phyloP scores from a whole-genome alignment of 2,329 filamentous ascomycete genomes.

The Arthrinium phaeospermum region DNA sequence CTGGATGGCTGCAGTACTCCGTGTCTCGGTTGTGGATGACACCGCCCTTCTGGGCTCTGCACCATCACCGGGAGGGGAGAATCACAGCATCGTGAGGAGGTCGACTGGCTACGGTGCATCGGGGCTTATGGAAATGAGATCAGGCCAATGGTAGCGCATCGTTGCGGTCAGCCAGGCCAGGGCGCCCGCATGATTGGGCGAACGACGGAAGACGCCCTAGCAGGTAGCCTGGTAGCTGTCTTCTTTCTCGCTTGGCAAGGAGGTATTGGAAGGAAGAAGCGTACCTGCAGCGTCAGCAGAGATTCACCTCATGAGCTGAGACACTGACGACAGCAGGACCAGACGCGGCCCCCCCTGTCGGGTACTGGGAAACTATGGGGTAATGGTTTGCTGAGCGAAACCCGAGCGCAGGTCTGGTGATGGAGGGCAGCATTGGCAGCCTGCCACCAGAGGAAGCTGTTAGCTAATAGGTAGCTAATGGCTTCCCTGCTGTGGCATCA shows the following conservation, averaged over 20 bases:
- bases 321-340: slow-evolving; percentile 1
- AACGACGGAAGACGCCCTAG: neutral
- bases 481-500: slow-evolving; percentile 21
- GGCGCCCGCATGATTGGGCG: neutral
- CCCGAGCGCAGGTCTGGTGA: slow-evolving; percentile 22
- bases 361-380: slow-evolving; percentile 20
- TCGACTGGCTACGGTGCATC: slow-evolving; percentile 5
- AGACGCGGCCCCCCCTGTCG: neutral
- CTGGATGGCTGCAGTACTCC: neutral
- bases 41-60: slow-evolving; percentile 3
- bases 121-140: neutral
- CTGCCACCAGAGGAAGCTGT: slow-evolving; percentile 3
- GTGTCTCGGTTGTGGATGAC: slow-evolving; percentile 1
- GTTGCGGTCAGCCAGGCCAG: slow-evolving; percentile 10
- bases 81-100: slow-evolving; percentile 12
- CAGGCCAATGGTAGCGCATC: slow-evolving; percentile 2
- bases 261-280: neutral
- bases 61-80: neutral
- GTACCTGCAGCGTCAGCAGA: slow-evolving; percentile 15
- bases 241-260: neutral
- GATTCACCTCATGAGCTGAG: neutral
- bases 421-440: neutral
- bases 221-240: neutral
- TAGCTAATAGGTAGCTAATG: slow-evolving; percentile 26
- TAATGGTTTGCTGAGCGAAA: slow-evolving; percentile 24